Percentiles rank a stretch among this genome's conserved stretches.
Conservation (phyloP, 768 basidiomycete genomes). For the Lentinula edodes region DNA sequence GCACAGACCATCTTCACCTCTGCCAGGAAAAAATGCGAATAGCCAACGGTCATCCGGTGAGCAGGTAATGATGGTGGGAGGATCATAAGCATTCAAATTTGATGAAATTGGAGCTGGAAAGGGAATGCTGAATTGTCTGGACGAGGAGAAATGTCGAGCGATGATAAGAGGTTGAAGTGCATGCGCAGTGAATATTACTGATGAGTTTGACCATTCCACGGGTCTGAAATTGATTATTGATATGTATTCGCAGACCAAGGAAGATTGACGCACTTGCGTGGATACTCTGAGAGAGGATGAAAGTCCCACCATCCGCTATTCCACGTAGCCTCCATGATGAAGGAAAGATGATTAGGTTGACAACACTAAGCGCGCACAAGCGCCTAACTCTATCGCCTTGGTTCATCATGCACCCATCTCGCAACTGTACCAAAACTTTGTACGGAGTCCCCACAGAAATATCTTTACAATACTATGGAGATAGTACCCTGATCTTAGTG, state of each 20-base stretch:
- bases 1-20: slow-evolving; percentile 48
- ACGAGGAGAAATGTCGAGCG: slow-evolving; percentile 65
- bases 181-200: slow-evolving; percentile 66
- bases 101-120: slow-evolving; percentile 47
- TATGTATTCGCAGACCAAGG: background rate
- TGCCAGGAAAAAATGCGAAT: slow-evolving; percentile 71
- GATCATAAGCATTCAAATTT: slow-evolving; percentile 45
- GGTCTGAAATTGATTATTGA: slow-evolving; percentile 38
- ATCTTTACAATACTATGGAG: slow-evolving; percentile 71
- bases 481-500: slow-evolving; percentile 79
- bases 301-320: slow-evolving; percentile 73
- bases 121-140: slow-evolving; percentile 54
- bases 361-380: background rate
- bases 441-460: slow-evolving; percentile 65
- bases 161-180: slow-evolving; percentile 53
- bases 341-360: background rate
- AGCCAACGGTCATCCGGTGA: slow-evolving; percentile 57
- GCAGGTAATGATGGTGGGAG: slow-evolving; percentile 57
- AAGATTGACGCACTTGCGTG: slow-evolving; percentile 38
- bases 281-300: slow-evolving; percentile 52
- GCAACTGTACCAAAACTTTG: slow-evolving; percentile 47
- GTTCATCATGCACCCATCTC: slow-evolving; percentile 32
- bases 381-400: background rate
- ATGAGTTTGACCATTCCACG: slow-evolving; percentile 64
- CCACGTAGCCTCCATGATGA: slow-evolving; percentile 37